Percentiles rank a stretch among this genome's conserved stretches.
phyloP scores from a whole-genome alignment of 345 rosid genomes.

The Populus ilicifolia region DNA sequence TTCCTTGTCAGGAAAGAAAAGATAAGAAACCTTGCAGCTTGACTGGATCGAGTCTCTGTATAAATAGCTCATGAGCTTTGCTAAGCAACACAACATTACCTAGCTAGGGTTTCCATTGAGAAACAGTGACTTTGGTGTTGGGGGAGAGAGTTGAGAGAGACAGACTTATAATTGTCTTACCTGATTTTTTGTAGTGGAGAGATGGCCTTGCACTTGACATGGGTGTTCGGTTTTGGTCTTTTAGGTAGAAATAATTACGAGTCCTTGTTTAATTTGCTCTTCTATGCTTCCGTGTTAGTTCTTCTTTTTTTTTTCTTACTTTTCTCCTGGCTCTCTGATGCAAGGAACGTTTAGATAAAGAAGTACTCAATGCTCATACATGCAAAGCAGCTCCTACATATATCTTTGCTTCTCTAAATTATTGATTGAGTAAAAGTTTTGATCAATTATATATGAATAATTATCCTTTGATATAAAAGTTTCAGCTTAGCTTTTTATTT shows the following conservation, averaged over 20 bases:
- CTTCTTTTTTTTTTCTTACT: no score
- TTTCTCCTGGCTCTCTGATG: no score
- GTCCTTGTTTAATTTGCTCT: neutral
- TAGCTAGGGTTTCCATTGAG: neutral
- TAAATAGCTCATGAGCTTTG: slow-evolving; percentile 21
- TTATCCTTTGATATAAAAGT: neutral
- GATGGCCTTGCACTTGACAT: slow-evolving; percentile 17
- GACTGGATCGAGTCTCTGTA: slow-evolving; percentile 28
- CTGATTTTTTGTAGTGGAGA: neutral
- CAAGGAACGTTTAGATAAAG: neutral
- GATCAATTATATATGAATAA: no score
- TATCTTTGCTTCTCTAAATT: neutral
- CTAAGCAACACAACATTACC: neutral
- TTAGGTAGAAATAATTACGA: slow-evolving; percentile 13
- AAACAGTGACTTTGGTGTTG: neutral
- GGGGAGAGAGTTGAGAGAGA: neutral
- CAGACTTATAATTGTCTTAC: neutral
- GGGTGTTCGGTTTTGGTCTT: slow-evolving; percentile 21
- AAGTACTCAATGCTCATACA: neutral
- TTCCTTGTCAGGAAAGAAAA: no score
- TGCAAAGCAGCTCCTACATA: neutral
- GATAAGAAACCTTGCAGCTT: slow-evolving; percentile 8
- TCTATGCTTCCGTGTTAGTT: neutral
- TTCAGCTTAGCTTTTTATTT: no score
- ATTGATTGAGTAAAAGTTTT: neutral